phyloP scores from a whole-genome alignment of 2,329 filamentous ascomycete genomes.

The Aquanectria penicillioides region DNA sequence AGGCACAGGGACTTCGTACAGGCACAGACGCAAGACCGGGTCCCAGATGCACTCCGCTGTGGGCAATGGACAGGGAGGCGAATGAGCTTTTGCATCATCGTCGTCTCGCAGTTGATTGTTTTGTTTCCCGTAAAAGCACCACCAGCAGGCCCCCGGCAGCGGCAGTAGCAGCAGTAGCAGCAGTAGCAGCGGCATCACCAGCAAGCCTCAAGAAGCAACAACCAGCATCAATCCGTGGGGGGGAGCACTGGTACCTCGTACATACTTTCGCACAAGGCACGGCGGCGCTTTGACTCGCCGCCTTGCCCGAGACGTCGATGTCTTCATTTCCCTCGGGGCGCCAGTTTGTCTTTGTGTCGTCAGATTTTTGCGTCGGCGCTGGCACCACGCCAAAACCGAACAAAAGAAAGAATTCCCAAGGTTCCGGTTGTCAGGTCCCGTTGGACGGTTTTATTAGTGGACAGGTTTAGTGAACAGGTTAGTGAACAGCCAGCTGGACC shows the following conservation, averaged over 20 bases:
- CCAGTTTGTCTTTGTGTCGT: constrained; percentile 23
- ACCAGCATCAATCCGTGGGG: no score
- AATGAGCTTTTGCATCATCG: not conserved
- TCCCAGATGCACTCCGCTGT: no score
- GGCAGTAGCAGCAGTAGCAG: no score
- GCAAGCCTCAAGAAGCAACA: no score
- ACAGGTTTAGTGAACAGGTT: constrained; percentile 1
- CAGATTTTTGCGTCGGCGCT: constrained; percentile 20
- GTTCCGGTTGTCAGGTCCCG: not conserved
- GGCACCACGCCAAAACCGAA: not conserved
- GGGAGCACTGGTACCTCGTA: no score
- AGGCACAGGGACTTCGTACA: no score
- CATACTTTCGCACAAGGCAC: not conserved
- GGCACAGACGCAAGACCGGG: no score
- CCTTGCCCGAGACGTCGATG: constrained; percentile 32
- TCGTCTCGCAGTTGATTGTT: not conserved
- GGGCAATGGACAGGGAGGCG: not conserved
- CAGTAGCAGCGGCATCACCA: no score
- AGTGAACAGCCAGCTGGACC: constrained; percentile 14
- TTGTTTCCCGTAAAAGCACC: constrained; percentile 2
- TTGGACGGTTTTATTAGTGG: not conserved
- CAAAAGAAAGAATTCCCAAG: not conserved
- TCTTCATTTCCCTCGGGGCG: constrained; percentile 22
- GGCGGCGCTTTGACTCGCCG: constrained; percentile 24
- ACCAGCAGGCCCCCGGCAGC: no score